Percentiles rank a stretch among this genome's conserved stretches.
Evolutionary conservation across 805 yeast species (phyloP).

Genomic region (Ogataea minuta): DNA sequence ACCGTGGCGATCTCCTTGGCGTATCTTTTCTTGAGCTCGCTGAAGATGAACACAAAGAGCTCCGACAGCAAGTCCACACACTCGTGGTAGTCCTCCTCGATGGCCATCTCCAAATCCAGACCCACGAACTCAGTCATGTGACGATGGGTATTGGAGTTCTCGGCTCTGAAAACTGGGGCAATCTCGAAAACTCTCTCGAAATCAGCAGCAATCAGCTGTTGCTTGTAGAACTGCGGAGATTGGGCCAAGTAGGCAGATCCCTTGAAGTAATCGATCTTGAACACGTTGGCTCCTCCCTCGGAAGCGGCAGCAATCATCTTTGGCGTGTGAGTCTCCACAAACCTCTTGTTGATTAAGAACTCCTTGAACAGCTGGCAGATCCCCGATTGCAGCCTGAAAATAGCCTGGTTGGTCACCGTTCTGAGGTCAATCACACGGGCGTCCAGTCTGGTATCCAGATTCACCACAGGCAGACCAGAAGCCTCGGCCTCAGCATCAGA

Average conservation of each 20-base stretch:
- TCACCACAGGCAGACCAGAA: conserved; percentile 87
- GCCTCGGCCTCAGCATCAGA: conserved; percentile 93
- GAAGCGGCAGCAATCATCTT: conserved; percentile 93
- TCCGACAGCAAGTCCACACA: conserved; percentile 55
- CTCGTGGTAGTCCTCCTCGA: conserved; percentile 98
- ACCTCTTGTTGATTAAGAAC: conserved; percentile 63
- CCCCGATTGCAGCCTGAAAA: conserved; percentile 90
- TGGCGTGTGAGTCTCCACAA: conserved; percentile 95
- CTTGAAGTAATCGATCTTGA: conserved; percentile 90
- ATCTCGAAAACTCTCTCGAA: conserved; percentile 94
- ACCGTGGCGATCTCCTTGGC: conserved; percentile 83
- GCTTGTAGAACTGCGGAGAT: conserved; percentile 97
- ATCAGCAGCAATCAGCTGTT: conserved; percentile 96
- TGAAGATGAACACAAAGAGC: conserved; percentile 84
- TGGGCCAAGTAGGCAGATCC: conserved; percentile 93
- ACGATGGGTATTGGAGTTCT: conserved; percentile 97
- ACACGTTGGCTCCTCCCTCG: conserved; percentile 97
- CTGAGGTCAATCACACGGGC: conserved; percentile 94
- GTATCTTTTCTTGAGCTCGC: conserved; percentile 76
- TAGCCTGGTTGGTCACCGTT: conserved; percentile 96
- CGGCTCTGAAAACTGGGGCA: conserved; percentile 99
- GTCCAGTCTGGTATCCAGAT: conserved; percentile 94
- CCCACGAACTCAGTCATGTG: conserved; percentile 99
- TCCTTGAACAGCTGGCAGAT: conserved; percentile 88
- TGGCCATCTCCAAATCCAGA: conserved; percentile 95